Conservation (phyloP, 2,329 filamentous ascomycete species). For the Aspergillus texensis region DNA sequence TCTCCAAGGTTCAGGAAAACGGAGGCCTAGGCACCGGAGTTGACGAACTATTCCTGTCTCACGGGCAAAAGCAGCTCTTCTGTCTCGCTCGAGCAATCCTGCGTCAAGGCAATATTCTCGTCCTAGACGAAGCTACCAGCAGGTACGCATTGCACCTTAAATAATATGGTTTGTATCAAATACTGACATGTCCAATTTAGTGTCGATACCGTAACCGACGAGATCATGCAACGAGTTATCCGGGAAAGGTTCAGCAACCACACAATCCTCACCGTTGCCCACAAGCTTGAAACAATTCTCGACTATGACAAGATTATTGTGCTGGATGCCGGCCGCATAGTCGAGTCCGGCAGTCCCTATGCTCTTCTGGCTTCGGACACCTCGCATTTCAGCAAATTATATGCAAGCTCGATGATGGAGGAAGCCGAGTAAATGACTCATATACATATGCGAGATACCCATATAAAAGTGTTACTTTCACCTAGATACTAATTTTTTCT, state of each 20-base stretch:
- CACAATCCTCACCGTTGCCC: slow-evolving; percentile 63
- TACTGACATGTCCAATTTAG: slow-evolving; percentile 33
- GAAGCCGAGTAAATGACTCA: slow-evolving; percentile 19
- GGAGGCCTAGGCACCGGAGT: slow-evolving; percentile 48
- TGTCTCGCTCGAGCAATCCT: slow-evolving; percentile 64
- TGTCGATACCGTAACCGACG: slow-evolving; percentile 61
- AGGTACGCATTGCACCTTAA: slow-evolving; percentile 8
- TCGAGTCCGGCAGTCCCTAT: slow-evolving; percentile 41
- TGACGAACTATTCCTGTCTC: slow-evolving; percentile 53
- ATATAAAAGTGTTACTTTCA: neutral
- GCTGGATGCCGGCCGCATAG: slow-evolving; percentile 37
- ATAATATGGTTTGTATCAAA: neutral
- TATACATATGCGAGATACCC: neutral
- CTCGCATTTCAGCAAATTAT: slow-evolving; percentile 42
- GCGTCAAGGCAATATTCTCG: slow-evolving; percentile 45
- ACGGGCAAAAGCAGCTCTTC: slow-evolving; percentile 67
- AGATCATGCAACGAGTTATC: slow-evolving; percentile 59
- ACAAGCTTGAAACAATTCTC: slow-evolving; percentile 54
- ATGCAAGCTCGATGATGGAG: slow-evolving; percentile 29
- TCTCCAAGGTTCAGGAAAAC: slow-evolving; percentile 39
- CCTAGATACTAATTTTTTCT: neutral
- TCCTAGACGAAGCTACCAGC: slow-evolving; percentile 46
- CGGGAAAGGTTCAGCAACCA: slow-evolving; percentile 56
- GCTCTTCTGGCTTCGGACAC: slow-evolving; percentile 37
- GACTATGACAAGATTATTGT: slow-evolving; percentile 44